Evolutionary conservation across 177 flowering plant genomes (phyloP), one percentile per base, ranked within the genome.

Genomic region (Vitis hybrid): DNA sequence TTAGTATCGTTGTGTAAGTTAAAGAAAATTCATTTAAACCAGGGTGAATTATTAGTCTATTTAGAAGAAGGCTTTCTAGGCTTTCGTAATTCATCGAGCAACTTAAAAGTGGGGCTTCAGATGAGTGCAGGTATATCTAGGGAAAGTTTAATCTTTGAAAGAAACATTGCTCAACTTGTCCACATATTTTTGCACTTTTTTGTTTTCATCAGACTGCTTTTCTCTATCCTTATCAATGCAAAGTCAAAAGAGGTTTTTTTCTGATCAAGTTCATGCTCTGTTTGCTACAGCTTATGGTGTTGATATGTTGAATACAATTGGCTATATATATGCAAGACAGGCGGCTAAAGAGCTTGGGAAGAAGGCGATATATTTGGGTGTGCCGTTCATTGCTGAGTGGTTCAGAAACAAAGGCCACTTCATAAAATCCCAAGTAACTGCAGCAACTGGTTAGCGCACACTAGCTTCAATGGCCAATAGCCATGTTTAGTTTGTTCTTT

Each of bases 321-420:
- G 99, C 56, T 95, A 95, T 77, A 94, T 95, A 75, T 95, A 95
- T 76, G 86, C 81, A 73, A 87, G 99, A 69, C 97, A 92, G 80
- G 91, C 98, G 38, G 98, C 99, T 28, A 89, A 92, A 82, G 98
- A 95, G 86, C 92, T 95, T 55, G 99, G 98, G 65, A 95, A 95
- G 84, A 95, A 92, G 73, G 99, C 90, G 50, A 87, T 89, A 56
- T 92, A 86, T 75, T 80, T 95, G 76, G 98, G 98, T 17, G 92
- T 95, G 28, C 99, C 99, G 22, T 95, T 95, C 67, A 56, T 95
- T 81, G 99, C 99, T 33, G 99, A 95, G 73, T 94, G 99, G 99
- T 92, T 95, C 76, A 85, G 99, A 82, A 94, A 95, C 82, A 92
- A 95, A 85, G 99, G 99, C 51, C 99, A 95, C 76, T 92, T 84